Percentiles rank a stretch among this genome's conserved stretches.
Evolutionary conservation across 129 eudicot species (phyloP).

Genomic region (Chrysanthemum lavandulifolium): DNA sequence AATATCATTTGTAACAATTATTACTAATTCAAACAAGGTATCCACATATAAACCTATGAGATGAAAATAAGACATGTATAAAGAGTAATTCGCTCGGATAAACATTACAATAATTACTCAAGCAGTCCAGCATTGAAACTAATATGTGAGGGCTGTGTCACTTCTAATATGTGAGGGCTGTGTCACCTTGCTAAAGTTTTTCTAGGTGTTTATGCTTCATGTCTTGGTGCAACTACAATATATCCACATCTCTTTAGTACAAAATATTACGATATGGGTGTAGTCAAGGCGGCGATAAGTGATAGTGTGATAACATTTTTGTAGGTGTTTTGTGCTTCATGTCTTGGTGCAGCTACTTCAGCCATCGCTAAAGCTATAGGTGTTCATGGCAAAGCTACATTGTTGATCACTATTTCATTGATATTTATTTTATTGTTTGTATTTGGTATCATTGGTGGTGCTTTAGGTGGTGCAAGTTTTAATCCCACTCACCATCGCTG

Average conservation of each 20-base stretch:
- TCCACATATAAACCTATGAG: too few relatives aligned
- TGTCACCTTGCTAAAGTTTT: neutral
- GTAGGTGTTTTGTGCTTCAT: constrained; percentile 57
- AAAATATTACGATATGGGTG: constrained; percentile 33
- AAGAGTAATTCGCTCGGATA: too few relatives aligned
- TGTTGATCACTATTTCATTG: constrained; percentile 43
- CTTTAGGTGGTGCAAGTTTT: constrained; percentile 77
- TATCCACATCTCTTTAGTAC: neutral
- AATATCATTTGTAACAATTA: too few relatives aligned
- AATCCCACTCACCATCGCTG: too few relatives aligned
- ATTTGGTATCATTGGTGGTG: constrained; percentile 46
- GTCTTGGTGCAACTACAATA: too few relatives aligned
- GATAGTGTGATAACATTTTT: constrained; percentile 49
- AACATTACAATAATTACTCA: too few relatives aligned
- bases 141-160: too few relatives aligned
- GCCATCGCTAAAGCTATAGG: constrained; percentile 41
- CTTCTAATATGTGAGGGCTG: too few relatives aligned
- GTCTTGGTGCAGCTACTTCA: constrained; percentile 48
- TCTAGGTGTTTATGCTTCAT: too few relatives aligned
- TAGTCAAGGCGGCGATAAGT: constrained; percentile 43
- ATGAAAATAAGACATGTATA: too few relatives aligned
- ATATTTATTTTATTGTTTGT: constrained; percentile 45
- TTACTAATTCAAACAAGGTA: too few relatives aligned
- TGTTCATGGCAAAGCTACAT: constrained; percentile 32
- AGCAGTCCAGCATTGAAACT: too few relatives aligned